Base-by-base conservation (phyloP, 2,329 filamentous ascomycete species). In the Penicillium polonicum region DNA sequence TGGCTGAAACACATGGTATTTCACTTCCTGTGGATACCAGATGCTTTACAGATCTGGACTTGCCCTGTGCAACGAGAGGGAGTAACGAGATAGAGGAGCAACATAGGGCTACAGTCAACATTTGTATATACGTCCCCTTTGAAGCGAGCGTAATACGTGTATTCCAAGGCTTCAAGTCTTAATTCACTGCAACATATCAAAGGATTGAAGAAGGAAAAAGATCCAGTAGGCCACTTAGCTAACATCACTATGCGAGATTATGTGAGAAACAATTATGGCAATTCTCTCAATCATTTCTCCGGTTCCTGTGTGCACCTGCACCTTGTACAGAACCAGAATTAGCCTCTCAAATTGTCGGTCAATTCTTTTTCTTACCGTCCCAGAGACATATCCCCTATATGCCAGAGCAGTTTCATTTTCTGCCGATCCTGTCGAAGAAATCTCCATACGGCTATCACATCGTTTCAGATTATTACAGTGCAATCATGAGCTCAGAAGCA, bases 321-420 rank as follows among this genome's bases (percentile, higher is more conserved):
- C 36, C 48, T 43, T 51, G 38, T 19, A 51, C 36, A 51, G 27
- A 31, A 41, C 38, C n/a, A n/a, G 1, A 43, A 3, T 51, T 29
- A 3, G 10, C 17, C 17, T 38, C n/a, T 21, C 4, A 21, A 25
- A 2, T 2, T 49, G 10, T 27, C 46, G 21, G 46, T 6, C 33
- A 38, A 27, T 49, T 49, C 5, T 41, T 46, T 13, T 17, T 33
- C 27, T 46, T 4, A 10, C 12, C 2, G 5, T 19, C 13, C 4
- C 19, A 21, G 12, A 4, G n/a, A 4, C 3, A 29, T 23, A 4
- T 5, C 3, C 1, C 2, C 10, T 42, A 12, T 15, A 23, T n/a
- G 2, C 1, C n/a, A 23, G 2, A n/a, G 1, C 3, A 12, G 4
- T 10, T 6, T 2, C 8, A 19, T 25, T n/a, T 12, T 17, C 5